A percentile compares a stretch with the other conserved stretches of the same genome.
These are phyloP conservation scores for Mycena epipterygia DNA, from an alignment of 768 basidiomycete species.

Conservation along the genomic window DNA sequence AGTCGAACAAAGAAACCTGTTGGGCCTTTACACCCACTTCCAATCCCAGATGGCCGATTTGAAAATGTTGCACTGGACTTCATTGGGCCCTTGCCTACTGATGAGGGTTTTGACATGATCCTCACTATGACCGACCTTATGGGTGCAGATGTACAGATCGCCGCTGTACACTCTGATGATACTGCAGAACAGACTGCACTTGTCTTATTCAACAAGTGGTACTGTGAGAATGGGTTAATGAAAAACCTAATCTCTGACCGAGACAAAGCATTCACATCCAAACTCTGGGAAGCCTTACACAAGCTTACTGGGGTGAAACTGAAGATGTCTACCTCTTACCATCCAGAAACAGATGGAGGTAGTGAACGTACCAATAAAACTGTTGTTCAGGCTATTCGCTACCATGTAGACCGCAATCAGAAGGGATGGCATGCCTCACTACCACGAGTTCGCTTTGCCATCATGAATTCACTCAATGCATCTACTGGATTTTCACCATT, in stretches of 20 bases:
- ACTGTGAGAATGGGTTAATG: conserved; percentile 16
- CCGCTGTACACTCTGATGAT: conserved; percentile 18
- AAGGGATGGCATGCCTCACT: conserved; percentile 38
- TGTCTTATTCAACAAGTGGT: conserved; percentile 3
- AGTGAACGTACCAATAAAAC: conserved; percentile 21
- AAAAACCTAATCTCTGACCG: conserved; percentile 16
- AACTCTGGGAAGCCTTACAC: too few species aligned
- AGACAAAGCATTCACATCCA: conserved; percentile 14
- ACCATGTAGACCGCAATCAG: conserved; percentile 21
- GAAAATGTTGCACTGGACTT: conserved; percentile 45
- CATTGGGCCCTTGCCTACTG: conserved; percentile 45
- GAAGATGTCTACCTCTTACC: too few species aligned
- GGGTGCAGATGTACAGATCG: conserved; percentile 39
- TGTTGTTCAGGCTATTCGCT: conserved; percentile 23
- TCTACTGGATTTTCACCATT: conserved; percentile 34
- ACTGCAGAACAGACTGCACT: conserved; percentile 1
- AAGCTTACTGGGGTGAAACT: too few species aligned
- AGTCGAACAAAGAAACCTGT: conserved; percentile 7
- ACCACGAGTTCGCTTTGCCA: conserved; percentile 36
- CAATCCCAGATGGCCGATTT: conserved; percentile 9
- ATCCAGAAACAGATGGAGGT: conserved; percentile 11
- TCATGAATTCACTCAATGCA: conserved; percentile 39
- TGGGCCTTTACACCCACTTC: background rate
- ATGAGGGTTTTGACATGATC: conserved; percentile 38
- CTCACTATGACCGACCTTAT: conserved; percentile 30